Evolutionary conservation across 805 yeast species (phyloP), one percentile per base, ranked within the genome.

Genomic region (Schwanniomyces polymorphus): DNA sequence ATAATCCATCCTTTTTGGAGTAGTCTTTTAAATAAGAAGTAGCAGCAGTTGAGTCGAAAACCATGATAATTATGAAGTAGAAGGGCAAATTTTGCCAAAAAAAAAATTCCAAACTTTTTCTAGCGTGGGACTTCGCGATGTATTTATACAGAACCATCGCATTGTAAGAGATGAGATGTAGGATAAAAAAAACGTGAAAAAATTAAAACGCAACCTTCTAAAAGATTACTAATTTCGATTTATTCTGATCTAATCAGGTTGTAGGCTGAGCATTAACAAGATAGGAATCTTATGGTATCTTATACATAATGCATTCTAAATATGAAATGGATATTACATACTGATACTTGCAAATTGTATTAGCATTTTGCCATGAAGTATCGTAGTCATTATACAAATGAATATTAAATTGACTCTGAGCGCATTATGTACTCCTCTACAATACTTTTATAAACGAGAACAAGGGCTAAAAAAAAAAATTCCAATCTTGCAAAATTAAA

Each of bases 1-100:
- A 84, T 57, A 94, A 80, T 54, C 99, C 99, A 68, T 94, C 99
- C 65, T 80, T 84, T 59, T 75, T 69, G 48, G 79, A 53, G 78
- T 89, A 92, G 51, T 79, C 68, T 51, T 80, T 69, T 56, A 94
- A 79, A 64, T 76, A 77, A 47, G 84, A 82, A 52, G 86, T 61
- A 56, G 97, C 98, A 54, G 79, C 76, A 35, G 85, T 54, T 56
- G 72, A 49, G 50, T 71, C 70, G 50, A 70, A 68, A 51, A 63
- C 68, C 70, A 67, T 67, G 55, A 18, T 46, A 26, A 27, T 33
- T 27, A 38, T 52, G 27, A 16, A 38, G 17, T 26, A 53, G 54
- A 48, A 58, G 75, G 73, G 68, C 68, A 61, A 60, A 54, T 61
- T 57, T 70, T 68, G 75, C 78, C 76, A 72, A 61, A 68, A 70